These are phyloP conservation scores for Neopestalotiopsis rosae DNA, from an alignment of 2,329 filamentous ascomycete genomes.

Conservation along the genomic window DNA sequence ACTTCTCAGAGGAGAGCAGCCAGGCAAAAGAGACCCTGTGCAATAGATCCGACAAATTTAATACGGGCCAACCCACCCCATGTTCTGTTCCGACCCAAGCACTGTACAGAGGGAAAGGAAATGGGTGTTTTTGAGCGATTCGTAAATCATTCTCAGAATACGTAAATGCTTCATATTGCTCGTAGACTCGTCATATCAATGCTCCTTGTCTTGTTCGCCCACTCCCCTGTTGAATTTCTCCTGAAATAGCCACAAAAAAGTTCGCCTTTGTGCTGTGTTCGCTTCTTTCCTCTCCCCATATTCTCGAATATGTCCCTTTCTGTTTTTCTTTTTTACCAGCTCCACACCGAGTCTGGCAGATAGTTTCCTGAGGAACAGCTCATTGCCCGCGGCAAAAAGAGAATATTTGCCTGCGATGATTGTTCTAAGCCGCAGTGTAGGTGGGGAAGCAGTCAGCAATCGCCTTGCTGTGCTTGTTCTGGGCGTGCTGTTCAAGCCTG, in stretches of 20 bases:
- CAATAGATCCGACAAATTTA: slow-evolving; percentile 41
- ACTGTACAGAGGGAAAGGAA: too few species aligned
- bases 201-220: slow-evolving; percentile 1
- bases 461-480: slow-evolving; percentile 78
- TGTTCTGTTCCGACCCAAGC: not conserved
- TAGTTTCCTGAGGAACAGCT: slow-evolving; percentile 17
- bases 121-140: not conserved
- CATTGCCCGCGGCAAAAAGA: slow-evolving; percentile 22
- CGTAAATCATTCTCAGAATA: not conserved
- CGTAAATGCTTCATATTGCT: slow-evolving; percentile 13
- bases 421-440: slow-evolving; percentile 34
- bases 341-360: slow-evolving; percentile 9
- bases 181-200: slow-evolving; percentile 19
- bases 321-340: not conserved
- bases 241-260: slow-evolving; percentile 22
- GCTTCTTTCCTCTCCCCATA: not conserved
- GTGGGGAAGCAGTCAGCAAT: slow-evolving; percentile 74
- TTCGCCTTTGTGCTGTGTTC: slow-evolving; percentile 30
- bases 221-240: too few species aligned
- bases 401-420: too few species aligned
- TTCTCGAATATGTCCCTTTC: not conserved
- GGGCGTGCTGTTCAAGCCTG: slow-evolving; percentile 73
- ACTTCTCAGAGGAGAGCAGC: not conserved
- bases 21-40: slow-evolving; percentile 19
- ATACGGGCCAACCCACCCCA: slow-evolving; percentile 33